Conservation (phyloP, 441 rosid species). For the Euphorbia celastroides region DNA sequence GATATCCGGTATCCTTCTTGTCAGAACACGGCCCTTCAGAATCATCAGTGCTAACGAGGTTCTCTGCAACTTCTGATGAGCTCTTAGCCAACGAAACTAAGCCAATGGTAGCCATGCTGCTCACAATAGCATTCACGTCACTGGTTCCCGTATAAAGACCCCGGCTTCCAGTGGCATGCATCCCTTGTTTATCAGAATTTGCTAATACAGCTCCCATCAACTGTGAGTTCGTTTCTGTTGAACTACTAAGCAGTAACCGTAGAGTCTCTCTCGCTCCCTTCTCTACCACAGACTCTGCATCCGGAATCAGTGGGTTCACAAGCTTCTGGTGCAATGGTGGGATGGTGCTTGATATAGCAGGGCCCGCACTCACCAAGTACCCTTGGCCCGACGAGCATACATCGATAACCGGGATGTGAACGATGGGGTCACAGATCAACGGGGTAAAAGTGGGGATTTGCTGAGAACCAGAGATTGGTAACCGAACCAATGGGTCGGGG, state of each 20-base stretch:
- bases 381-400: constrained; percentile 93
- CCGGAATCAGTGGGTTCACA: constrained; percentile 47
- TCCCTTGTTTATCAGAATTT: constrained; percentile 26
- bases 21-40: constrained; percentile 19
- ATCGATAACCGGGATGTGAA: constrained; percentile 82
- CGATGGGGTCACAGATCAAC: constrained; percentile 83
- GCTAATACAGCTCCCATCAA: constrained; percentile 39
- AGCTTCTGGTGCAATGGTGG: constrained; percentile 51
- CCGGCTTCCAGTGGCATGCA: constrained; percentile 46
- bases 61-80: constrained; percentile 14
- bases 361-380: constrained; percentile 82
- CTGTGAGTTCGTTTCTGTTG: constrained; percentile 43
- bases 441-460: constrained; percentile 76
- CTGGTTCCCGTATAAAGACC: constrained; percentile 50
- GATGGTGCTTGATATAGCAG: constrained; percentile 51
- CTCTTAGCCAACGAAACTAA: constrained; percentile 39
- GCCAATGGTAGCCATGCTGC: constrained; percentile 34
- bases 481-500: constrained; percentile 52
- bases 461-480: constrained; percentile 56
- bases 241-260: constrained; percentile 64
- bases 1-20: constrained; percentile 2
- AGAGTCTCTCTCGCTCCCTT: constrained; percentile 92
- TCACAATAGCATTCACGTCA: constrained; percentile 41
- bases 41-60: not conserved
- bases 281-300: constrained; percentile 57